These are phyloP conservation scores for Candida peoriensis DNA, from an alignment of 805 yeast genomes.

Conservation along the genomic window DNA sequence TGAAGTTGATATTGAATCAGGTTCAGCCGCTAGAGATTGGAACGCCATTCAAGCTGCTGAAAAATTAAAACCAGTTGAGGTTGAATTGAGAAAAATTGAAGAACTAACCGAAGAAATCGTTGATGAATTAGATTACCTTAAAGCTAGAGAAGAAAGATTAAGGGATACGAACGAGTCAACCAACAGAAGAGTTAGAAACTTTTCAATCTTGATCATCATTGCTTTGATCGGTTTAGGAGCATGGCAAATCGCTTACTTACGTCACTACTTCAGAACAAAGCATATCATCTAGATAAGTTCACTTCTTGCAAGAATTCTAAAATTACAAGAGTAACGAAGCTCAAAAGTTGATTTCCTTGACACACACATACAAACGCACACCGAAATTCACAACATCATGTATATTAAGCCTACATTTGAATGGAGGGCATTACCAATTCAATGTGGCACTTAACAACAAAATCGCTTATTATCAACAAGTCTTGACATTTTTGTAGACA, in stretches of 20 bases:
- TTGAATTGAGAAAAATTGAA: constrained; percentile 81
- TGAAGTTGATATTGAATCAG: constrained; percentile 90
- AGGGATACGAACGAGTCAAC: constrained; percentile 98
- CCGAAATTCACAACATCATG: too few relatives aligned
- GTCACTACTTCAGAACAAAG: constrained; percentile 86
- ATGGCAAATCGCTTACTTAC: constrained; percentile 90
- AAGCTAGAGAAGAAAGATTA: constrained; percentile 82
- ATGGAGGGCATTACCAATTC: too few relatives aligned
- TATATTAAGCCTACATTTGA: too few relatives aligned
- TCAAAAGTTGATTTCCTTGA: neutral
- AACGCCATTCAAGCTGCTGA: constrained; percentile 89
- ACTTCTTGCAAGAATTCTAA: too few relatives aligned
- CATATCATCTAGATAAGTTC: constrained; percentile 50
- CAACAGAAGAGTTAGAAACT: constrained; percentile 85
- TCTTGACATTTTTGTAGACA: too few relatives aligned
- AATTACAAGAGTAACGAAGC: too few relatives aligned
- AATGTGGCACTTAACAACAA: too few relatives aligned
- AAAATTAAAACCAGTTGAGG: constrained; percentile 88
- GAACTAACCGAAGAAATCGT: constrained; percentile 80
- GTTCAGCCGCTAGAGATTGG: constrained; percentile 98
- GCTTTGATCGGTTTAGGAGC: constrained; percentile 75
- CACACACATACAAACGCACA: too few relatives aligned
- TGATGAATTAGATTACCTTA: constrained; percentile 76
- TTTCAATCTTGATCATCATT: constrained; percentile 64
- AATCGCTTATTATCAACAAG: too few relatives aligned